Conservation (phyloP, 345 rosid genomes). For the Punica granatum region DNA sequence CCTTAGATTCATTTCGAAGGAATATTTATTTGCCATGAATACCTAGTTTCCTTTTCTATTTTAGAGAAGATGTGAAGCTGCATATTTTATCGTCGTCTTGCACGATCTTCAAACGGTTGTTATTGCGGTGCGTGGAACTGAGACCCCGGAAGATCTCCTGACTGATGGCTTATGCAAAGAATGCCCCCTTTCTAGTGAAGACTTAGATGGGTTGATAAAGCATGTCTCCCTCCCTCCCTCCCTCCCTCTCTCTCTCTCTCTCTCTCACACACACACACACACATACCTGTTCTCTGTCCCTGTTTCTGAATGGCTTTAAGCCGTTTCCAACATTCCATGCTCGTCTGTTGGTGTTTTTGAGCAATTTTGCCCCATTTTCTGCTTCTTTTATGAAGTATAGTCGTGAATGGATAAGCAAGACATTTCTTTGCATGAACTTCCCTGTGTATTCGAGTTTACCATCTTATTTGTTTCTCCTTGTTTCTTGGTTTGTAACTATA, state of each 20-base stretch:
- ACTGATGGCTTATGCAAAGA: slow-evolving; percentile 86
- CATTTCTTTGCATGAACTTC: not conserved
- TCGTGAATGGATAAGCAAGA: not conserved
- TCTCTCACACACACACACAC: too few relatives aligned
- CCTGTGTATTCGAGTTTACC: not conserved
- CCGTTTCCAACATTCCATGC: not conserved
- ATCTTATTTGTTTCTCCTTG: not conserved
- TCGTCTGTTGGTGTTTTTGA: not conserved
- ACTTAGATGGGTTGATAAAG: slow-evolving; percentile 77
- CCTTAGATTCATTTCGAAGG: not conserved
- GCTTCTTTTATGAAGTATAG: not conserved
- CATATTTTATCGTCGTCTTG: slow-evolving; percentile 78
- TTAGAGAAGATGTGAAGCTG: slow-evolving; percentile 77
- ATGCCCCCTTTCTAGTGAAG: slow-evolving; percentile 47
- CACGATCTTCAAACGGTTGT: slow-evolving; percentile 66
- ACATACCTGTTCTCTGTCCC: too few relatives aligned
- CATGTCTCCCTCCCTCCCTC: slow-evolving; percentile 26
- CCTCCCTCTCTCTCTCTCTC: too few relatives aligned
- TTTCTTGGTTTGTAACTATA: not conserved
- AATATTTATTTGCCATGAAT: not conserved
- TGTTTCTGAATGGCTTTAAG: not conserved
- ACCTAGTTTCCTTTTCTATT: slow-evolving; percentile 9
- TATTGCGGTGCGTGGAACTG: slow-evolving; percentile 85
- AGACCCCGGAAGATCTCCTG: slow-evolving; percentile 93
- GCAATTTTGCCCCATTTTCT: not conserved